A percentile compares a stretch with the other conserved stretches of the same genome.
phyloP scores from a whole-genome alignment of 2,329 filamentous ascomycete genomes.

The Pseudopithomyces chartarum region DNA sequence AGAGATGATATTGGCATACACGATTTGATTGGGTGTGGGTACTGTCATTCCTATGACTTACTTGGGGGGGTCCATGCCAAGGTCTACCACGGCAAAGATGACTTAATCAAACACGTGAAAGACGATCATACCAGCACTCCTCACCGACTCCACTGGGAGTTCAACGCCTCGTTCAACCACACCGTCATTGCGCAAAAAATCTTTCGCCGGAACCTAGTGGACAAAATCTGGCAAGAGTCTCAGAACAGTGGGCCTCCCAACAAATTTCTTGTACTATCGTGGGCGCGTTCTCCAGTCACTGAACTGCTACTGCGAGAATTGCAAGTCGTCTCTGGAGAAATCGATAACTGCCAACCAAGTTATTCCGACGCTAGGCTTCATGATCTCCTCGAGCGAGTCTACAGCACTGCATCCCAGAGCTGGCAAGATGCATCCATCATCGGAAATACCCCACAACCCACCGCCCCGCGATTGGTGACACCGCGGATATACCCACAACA shows the following conservation, averaged over 20 bases:
- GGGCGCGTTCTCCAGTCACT: background rate
- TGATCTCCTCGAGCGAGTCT: background rate
- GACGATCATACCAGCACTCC: background rate
- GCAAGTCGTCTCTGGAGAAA: background rate
- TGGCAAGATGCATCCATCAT: background rate
- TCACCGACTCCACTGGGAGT: background rate
- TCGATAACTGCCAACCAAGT: background rate
- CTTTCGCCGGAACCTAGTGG: background rate
- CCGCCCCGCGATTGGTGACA: background rate
- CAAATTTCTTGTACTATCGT: background rate
- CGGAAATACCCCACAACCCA: background rate
- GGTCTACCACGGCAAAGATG: background rate
- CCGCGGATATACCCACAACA: background rate
- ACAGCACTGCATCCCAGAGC: background rate
- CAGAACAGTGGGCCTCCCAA: background rate
- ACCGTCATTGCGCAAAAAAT: background rate
- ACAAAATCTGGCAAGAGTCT: background rate
- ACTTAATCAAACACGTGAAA: background rate
- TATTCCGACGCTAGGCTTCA: background rate
- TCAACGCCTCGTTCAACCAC: conserved; percentile 9
- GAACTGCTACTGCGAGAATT: background rate
- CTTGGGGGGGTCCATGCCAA: background rate
- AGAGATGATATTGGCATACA: background rate
- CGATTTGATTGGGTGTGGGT: conserved; percentile 9
- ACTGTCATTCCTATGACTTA: conserved; percentile 1